Evolutionary conservation across 2,329 filamentous ascomycete genomes (phyloP), one percentile per base, ranked within the genome.

Genomic region (Fusarium tricinctum): DNA sequence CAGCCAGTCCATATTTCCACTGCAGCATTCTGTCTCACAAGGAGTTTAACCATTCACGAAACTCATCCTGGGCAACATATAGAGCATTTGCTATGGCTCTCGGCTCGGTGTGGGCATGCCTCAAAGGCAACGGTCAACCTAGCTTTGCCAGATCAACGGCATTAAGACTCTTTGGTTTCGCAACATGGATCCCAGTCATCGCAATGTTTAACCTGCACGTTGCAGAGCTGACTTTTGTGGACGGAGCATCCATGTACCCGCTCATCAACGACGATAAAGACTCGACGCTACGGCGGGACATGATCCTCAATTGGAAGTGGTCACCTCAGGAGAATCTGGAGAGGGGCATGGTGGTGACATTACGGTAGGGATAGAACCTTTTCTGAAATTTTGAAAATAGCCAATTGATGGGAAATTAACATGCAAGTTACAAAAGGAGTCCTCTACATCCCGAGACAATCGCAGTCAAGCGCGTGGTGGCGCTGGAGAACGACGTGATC

Each of bases 391-490:
- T n/a, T 17, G n/a, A n/a, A 35, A 39, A 15, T 30, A 12, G 4
- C 17, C 10, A 58, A 44, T 33, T 38, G 35, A 60, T 50, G 35
- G 42, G 46, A 35, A 33, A 26, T 56, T 63, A 44, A 58, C 12
- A 23, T 47, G 9, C 6, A 64, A 65, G 52, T 4, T 45, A 42
- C 17, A 53, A 40, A 68, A 94, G 91, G 76, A 92, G 88, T 48
- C 94, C 94, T 1, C 80, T 85, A 15, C 85, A 91, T 63, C 91
- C 93, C 0, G 88, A 92, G 30, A 83, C 86, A 22, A 82, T 90
- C 42, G 88, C 88, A 0, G 88, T 97, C 33, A 99, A 99, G 82
- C 86, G 96, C 40, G 86, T 99, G 13, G 84, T 97, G 26, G 96
- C 88, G 0, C 75, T 97, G 6, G 90, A 91, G 52, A 94, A 94